Base-by-base conservation (phyloP, 164 flowering plant species). In the Dillenia turbinata region DNA sequence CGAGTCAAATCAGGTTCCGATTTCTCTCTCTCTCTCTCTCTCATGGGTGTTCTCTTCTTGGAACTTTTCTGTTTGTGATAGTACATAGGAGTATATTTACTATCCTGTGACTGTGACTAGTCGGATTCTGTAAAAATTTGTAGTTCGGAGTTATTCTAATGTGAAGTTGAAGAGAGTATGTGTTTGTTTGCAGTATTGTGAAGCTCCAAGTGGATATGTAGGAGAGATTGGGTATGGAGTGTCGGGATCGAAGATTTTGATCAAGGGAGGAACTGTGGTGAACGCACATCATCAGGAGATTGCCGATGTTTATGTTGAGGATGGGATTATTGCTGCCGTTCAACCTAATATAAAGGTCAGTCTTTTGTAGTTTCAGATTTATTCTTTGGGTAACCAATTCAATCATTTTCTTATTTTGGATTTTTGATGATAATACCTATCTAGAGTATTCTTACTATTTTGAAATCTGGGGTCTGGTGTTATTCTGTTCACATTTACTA, bases 301-400 rank as follows among this genome's bases (percentile, higher is more conserved):
- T 61, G 96, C 97, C 54, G 97, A 92, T 85, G 99, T 95, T 61
- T 95, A 88, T 68, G 80, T 95, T 11, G 97, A 92, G 70, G 86
- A 95, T 77, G 99, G 99, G 44, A 69, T 84, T 52, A 78, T 95
- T 65, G 80, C 79, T 55, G 79, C 86, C 17, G 91, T 95, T 16
- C 69, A 79, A 69, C 86, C 86, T 49, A 79, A 87, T 62, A 83
- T 92, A 60, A 81, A 72, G 81, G 99, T 95, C 72, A 14, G n/a
- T 50, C 10, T 45, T 40, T 8, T 49, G 14, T 54, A 4, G 7
- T 33, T 33, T 33, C 40, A 33, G 40, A 33, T 33, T 33, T 33
- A 33, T 4, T 6, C 40, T 33, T 33, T 33, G 40, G 7, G 7
- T 33, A 33, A 33, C 40, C 40, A 33, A 33, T 33, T 4, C 40